phyloP scores from a whole-genome alignment of 768 basidiomycete genomes.

The Nidularia pulvinata region DNA sequence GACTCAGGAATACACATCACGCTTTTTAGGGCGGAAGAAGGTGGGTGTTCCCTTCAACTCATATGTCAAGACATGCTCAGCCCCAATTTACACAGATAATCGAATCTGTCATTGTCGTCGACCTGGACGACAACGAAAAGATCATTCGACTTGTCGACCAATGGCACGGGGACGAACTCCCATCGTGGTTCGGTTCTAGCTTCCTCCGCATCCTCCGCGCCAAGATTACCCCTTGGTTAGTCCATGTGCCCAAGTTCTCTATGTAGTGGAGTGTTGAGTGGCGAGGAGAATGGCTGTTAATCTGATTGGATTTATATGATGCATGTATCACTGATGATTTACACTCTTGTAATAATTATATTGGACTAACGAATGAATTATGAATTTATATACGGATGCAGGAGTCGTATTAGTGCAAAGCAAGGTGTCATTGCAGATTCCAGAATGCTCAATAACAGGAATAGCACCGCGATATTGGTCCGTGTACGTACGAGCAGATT shows the following conservation, averaged over 20 bases:
- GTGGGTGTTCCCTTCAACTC: constrained; percentile 20
- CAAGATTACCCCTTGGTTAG: constrained; percentile 50
- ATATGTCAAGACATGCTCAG: not conserved
- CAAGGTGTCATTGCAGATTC: no score
- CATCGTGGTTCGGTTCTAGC: constrained; percentile 44
- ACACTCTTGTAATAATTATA: no score
- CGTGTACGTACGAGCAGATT: no score
- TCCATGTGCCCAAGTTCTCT: constrained; percentile 54
- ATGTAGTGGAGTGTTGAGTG: no score
- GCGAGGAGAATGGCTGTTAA: no score
- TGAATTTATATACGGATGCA: no score
- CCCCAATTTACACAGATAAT: constrained; percentile 34
- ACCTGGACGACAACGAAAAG: constrained; percentile 65
- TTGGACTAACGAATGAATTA: no score
- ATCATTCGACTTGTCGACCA: constrained; percentile 59
- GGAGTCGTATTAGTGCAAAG: no score
- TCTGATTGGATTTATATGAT: no score
- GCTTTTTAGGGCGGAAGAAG: constrained; percentile 50
- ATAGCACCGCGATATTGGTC: no score
- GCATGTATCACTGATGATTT: no score
- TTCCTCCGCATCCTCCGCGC: constrained; percentile 50
- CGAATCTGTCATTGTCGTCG: constrained; percentile 60
- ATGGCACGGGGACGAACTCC: constrained; percentile 56
- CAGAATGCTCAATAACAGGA: no score
- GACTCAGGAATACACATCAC: constrained; percentile 59